Conservation (phyloP, 441 rosid genomes). For the Eutrema salsugineum region DNA sequence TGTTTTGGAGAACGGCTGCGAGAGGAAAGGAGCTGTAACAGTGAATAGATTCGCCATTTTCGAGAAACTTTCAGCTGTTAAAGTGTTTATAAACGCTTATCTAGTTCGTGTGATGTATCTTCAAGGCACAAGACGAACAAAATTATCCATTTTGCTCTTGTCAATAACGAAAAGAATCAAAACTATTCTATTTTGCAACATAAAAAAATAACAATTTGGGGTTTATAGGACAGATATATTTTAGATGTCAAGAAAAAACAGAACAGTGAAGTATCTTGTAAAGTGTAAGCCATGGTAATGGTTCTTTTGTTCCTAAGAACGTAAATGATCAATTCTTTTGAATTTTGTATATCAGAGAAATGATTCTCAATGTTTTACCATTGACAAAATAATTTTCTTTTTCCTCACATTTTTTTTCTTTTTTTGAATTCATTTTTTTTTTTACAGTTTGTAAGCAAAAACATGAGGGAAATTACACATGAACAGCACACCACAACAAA, state of each 20-base stretch:
- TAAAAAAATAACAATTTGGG: no score
- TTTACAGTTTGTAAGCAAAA: conserved; percentile 18
- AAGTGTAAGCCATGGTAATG: not conserved
- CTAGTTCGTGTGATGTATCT: conserved; percentile 3
- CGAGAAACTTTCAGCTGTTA: not conserved
- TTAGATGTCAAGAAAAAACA: not conserved
- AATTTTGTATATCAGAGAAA: not conserved
- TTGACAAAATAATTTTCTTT: conserved; percentile 5
- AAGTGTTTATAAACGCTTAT: not conserved
- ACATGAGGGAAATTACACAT: not conserved
- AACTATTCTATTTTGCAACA: not conserved
- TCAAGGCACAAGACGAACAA: not conserved
- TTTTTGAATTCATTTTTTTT: not conserved
- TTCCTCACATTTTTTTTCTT: not conserved
- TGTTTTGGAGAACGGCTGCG: conserved; percentile 15
- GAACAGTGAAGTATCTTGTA: not conserved
- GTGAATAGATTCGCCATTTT: conserved; percentile 7
- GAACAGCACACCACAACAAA: conserved; percentile 6
- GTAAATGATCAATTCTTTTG: not conserved
- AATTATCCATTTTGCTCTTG: not conserved
- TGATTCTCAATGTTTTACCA: conserved; percentile 8
- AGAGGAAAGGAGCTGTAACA: conserved; percentile 4
- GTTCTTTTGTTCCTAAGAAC: not conserved
- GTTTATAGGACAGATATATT: no score
- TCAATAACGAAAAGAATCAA: not conserved